Base-by-base conservation (phyloP, 305 asterid genomes). In the Plantago rigida region DNA sequence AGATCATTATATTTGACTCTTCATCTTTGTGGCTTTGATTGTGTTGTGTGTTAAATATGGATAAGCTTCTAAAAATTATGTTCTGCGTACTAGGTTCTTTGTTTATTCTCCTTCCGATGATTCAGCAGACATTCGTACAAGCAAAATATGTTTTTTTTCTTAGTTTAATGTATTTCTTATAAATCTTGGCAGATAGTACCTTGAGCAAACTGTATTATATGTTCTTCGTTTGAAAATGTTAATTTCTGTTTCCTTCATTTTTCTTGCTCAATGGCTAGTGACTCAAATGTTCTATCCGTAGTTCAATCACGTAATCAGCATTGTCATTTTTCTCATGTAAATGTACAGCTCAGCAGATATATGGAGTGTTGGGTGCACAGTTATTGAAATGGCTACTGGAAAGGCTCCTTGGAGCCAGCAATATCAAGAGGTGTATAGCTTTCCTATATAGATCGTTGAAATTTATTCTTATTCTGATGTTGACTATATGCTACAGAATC, bases 401-500 rank as follows among this genome's bases (percentile, higher is more conserved):
- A 92, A 89, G 78, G 96, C 99, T 76, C 99, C 97, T 48, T 92
- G 99, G 99, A 92, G 99, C 75, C 94, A 92, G 73, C 97, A 89
- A 76, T 92, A 84, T 74, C 97, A 84, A 75, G 99, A 88, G 94
- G 96, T 86, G 70, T 56, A 13, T 60, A 65, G 47, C 63, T 55
- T 14, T 65, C 42, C 42, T 56, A 28, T 49, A 59, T 0, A 29
- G 50, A 58, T 52, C 63, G 19, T 62, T 42, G 9, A 41, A 58
- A 48, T 66, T 58, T 51, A 47, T 47, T 57, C 44, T 49, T 62
- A 63, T 7, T 9, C 45, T 7, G 10, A 9, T 39, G 10, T 51
- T 29, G 5, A 2, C 34, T 29, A 17, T 17, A 17, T 17, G 19
- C 19, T 17, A 17, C 19, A 17, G 19, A 17, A 17, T 17, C 19